Evolutionary conservation across 2,329 filamentous ascomycete genomes (phyloP), one percentile per base, ranked within the genome.

Genomic region (Alternaria sp.): DNA sequence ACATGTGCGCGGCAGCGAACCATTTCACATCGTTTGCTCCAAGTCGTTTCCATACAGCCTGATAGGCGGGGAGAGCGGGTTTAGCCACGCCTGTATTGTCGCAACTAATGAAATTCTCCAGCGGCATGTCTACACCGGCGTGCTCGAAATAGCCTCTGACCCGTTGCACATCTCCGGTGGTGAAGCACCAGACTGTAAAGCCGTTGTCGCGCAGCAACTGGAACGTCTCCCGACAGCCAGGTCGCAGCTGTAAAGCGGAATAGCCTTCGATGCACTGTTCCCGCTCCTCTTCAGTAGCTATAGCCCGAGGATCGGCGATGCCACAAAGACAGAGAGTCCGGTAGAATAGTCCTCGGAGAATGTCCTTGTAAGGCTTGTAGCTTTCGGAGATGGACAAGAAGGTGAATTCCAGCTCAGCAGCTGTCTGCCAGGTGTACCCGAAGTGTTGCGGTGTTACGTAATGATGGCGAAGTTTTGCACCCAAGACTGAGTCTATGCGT

Each of bases 1-100:
- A 87, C 82, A 85, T 84, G 73, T 88, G 86, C 16, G 84, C 86
- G 0, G 86, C 86, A 1, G 84, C 85, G 69, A 87, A 87, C 85
- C 85, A 87, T 49, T 80, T 81, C 62, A 74, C 62, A 51, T 83
- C 74, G 4, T 69, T 75, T 1, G 75, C 74, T 0, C 65, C 79
- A 54, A 86, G 80, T 46, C 70, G 70, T 12, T 79, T 77, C 39
- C 84, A 71, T 9, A 84, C 70, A 1, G 79, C 75, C 62, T 71
- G 66, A 65, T 87, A 87, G 0, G 82, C 81, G 18, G 67, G 77
- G 7, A 81, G 73, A 0, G 79, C 81, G 1, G 86, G 86, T 71
- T 87, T 87, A 1, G 80, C 83, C 34, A 86, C 71, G 0, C 81
- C 80, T 8, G 73, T 67, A 0, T 68, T 70, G 64, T 87, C 85